A percentile compares a stretch with the other conserved stretches of the same genome.
Evolutionary conservation across 768 basidiomycete species (phyloP).

Genomic region (Trametes gibbosa): DNA sequence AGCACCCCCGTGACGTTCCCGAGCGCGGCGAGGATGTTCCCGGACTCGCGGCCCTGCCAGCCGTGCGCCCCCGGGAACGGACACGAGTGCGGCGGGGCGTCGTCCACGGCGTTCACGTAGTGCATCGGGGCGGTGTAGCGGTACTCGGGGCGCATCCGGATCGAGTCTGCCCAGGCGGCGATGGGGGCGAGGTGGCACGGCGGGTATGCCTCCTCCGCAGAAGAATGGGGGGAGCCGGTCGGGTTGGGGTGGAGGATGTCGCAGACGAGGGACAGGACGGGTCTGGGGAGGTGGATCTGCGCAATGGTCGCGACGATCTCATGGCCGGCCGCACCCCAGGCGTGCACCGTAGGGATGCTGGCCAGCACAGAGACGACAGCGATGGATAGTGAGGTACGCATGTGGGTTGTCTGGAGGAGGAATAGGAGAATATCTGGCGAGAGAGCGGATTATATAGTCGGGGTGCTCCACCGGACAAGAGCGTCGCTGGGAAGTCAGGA

Average conservation of each 20-base stretch:
- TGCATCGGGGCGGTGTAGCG: conserved; percentile 71
- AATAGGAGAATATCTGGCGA: not conserved
- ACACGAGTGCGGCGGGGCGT: conserved; percentile 77
- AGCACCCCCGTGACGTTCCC: conserved; percentile 65
- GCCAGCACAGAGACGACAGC: conserved; percentile 13
- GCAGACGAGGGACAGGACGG: conserved; percentile 63
- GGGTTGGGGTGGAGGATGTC: conserved; percentile 55
- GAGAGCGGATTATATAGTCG: not conserved
- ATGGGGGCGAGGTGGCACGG: conserved; percentile 81
- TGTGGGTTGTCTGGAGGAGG: not conserved
- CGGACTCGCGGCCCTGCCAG: conserved; percentile 56
- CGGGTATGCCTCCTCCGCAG: conserved; percentile 34
- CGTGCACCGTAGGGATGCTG: conserved; percentile 21
- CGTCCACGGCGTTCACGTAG: conserved; percentile 71
- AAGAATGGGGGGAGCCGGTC: not conserved
- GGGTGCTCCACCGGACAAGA: conserved; percentile 5
- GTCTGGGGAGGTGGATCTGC: conserved; percentile 83
- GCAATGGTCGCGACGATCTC: conserved; percentile 94
- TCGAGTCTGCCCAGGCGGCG: conserved; percentile 85
- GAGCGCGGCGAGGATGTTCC: conserved; percentile 77
- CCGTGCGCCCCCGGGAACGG: conserved; percentile 72
- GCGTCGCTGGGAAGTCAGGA: not conserved
- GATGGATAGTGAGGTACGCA: conserved; percentile 21
- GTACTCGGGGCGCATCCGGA: conserved; percentile 49
- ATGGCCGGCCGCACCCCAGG: conserved; percentile 63